Percentiles rank a stretch among this genome's conserved stretches.
Conservation (phyloP, 495 filamentous ascomycete species). For the Saxophila tyrrhenica region DNA sequence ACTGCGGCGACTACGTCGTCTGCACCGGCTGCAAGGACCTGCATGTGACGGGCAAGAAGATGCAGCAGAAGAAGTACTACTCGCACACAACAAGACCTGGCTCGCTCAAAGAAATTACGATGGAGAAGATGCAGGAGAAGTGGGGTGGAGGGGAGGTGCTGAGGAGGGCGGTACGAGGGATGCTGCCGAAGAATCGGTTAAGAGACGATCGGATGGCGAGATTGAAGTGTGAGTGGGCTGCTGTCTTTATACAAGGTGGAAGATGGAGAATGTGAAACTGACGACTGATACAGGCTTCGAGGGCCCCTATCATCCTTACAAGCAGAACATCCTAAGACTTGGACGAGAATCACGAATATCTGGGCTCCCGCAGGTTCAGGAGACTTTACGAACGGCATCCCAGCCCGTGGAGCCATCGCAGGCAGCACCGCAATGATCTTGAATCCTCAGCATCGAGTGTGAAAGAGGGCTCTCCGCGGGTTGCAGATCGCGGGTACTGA, state of each 20-base stretch:
- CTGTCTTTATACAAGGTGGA: background rate
- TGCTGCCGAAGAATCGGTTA: conserved; percentile 95
- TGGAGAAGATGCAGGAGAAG: conserved; percentile 91
- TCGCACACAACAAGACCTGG: conserved; percentile 84
- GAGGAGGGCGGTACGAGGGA: conserved; percentile 82
- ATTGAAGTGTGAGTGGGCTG: conserved; percentile 72
- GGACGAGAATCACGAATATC: conserved; percentile 22
- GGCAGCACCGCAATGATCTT: too few relatives aligned
- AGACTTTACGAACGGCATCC: conserved; percentile 10
- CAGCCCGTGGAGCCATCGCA: background rate
- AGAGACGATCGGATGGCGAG: conserved; percentile 75
- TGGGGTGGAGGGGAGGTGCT: conserved; percentile 90
- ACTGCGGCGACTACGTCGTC: conserved; percentile 98
- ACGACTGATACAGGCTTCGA: conserved; percentile 58
- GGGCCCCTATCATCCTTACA: conserved; percentile 79
- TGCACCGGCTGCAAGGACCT: conserved; percentile 79
- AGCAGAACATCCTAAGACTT: conserved; percentile 71
- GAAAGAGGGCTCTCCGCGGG: too few relatives aligned
- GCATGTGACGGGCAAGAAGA: conserved; percentile 83
- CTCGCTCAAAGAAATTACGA: conserved; percentile 72
- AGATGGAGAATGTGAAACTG: conserved; percentile 1
- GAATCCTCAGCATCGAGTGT: too few relatives aligned
- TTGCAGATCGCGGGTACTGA: too few relatives aligned
- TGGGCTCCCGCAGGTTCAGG: conserved; percentile 37
- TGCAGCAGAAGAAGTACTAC: conserved; percentile 88